Conservation (phyloP, 1,284 basidiomycete genomes). For the Ganoderma boninense region DNA sequence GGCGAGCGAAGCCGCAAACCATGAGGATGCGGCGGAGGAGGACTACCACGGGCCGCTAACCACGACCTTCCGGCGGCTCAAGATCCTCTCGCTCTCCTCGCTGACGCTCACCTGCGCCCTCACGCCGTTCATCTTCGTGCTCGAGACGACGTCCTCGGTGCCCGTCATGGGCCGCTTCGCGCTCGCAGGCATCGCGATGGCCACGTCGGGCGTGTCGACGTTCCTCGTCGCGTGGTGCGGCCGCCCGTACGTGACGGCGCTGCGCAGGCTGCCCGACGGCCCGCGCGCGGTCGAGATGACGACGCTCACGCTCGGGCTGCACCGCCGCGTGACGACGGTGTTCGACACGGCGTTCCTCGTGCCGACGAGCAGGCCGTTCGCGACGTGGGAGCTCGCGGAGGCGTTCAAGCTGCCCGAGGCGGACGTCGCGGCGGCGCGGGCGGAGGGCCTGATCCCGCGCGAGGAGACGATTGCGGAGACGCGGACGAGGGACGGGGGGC, state of each 20-base stretch:
- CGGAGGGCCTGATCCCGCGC: slow-evolving; percentile 47
- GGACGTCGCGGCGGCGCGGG: slow-evolving; percentile 47
- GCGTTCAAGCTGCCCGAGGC: slow-evolving; percentile 56
- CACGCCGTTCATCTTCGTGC: slow-evolving; percentile 82
- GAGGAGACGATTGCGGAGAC: slow-evolving; percentile 86
- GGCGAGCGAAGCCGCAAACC: neutral
- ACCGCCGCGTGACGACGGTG: slow-evolving; percentile 68
- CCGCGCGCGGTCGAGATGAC: slow-evolving; percentile 68
- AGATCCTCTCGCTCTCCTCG: slow-evolving; percentile 85
- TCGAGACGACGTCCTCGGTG: slow-evolving; percentile 72
- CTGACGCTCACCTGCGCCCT: slow-evolving; percentile 75
- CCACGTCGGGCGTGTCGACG: slow-evolving; percentile 77
- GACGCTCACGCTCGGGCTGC: slow-evolving; percentile 71
- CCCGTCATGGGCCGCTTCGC: slow-evolving; percentile 75
- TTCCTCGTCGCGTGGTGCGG: slow-evolving; percentile 79
- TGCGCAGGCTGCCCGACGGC: slow-evolving; percentile 43
- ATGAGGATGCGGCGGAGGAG: slow-evolving; percentile 19
- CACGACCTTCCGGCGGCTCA: slow-evolving; percentile 77
- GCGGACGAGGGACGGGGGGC: slow-evolving; percentile 63
- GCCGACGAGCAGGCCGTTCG: slow-evolving; percentile 75
- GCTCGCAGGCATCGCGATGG: slow-evolving; percentile 74
- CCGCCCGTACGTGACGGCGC: slow-evolving; percentile 57
- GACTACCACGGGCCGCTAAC: slow-evolving; percentile 73
- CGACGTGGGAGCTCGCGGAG: slow-evolving; percentile 81
- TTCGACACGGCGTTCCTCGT: slow-evolving; percentile 80